Conservation (phyloP, 208 protist genomes). For the Crithidia acanthocephali region DNA sequence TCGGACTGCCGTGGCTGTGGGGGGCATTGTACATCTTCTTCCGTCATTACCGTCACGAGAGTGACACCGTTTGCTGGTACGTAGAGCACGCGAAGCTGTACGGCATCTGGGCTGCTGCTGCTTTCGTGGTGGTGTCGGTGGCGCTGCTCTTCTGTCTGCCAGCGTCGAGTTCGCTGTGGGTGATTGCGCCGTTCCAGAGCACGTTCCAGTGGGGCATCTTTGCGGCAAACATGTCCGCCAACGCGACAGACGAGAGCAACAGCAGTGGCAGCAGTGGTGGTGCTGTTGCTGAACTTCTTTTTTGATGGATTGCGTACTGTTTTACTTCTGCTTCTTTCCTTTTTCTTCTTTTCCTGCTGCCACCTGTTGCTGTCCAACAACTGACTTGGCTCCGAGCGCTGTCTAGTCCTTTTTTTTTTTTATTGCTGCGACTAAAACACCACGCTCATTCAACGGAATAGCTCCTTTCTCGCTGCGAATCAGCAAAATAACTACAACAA, state of each 20-base stretch:
- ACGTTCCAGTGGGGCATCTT: conserved; percentile 40
- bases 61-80: conserved; percentile 36
- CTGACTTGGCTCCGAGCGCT: no score
- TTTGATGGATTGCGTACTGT: not conserved
- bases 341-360: no score
- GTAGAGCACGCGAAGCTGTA: conserved; percentile 18
- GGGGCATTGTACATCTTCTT: conserved; percentile 30
- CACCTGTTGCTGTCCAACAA: no score
- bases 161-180: conserved; percentile 26
- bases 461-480: no score
- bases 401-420: no score
- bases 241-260: not conserved
- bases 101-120: not conserved
- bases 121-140: conserved; percentile 14
- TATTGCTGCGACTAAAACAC: no score
- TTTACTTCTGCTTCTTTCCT: not conserved
- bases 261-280: not conserved
- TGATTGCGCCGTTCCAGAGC: conserved; percentile 35
- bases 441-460: no score
- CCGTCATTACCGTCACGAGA: conserved; percentile 31
- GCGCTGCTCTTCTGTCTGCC: conserved; percentile 19
- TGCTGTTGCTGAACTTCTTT: not conserved
- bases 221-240: conserved; percentile 23
- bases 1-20: conserved; percentile 40
- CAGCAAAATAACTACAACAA: no score